Conservation (phyloP, 2,329 filamentous ascomycete genomes). For the Botryotinia convoluta region DNA sequence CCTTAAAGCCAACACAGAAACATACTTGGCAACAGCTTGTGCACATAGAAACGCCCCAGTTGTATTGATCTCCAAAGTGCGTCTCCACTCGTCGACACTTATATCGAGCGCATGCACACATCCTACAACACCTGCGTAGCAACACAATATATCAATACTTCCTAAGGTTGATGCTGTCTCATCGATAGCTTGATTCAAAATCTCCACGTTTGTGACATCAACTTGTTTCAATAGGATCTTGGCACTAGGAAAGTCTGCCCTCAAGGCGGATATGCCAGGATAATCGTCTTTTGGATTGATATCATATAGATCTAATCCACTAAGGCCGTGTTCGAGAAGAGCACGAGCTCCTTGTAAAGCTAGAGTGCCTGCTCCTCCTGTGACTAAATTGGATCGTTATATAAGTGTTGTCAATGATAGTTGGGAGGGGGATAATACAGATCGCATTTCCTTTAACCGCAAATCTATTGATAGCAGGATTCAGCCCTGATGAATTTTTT, state of each 20-base stretch:
- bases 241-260: constrained; percentile 51
- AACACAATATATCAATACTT: constrained; percentile 49
- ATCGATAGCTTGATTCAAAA: constrained; percentile 45
- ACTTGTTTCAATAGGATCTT: constrained; percentile 52
- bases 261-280: constrained; percentile 46
- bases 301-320: constrained; percentile 60
- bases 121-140: constrained; percentile 67
- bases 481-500: not conserved
- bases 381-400: constrained; percentile 42
- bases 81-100: constrained; percentile 56
- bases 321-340: constrained; percentile 65
- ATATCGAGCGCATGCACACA: constrained; percentile 61
- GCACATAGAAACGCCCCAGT: constrained; percentile 69
- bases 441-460: constrained; percentile 18
- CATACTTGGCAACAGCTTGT: constrained; percentile 57
- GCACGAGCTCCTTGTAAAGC: constrained; percentile 57
- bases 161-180: constrained; percentile 46
- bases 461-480: constrained; percentile 11
- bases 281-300: constrained; percentile 44
- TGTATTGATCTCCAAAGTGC: constrained; percentile 68
- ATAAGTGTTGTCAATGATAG: not conserved
- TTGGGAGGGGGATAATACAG: not conserved
- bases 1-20: constrained; percentile 33
- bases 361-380: constrained; percentile 64
- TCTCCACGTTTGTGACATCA: constrained; percentile 56